Evolutionary conservation across 1,139 yeast genomes (phyloP).

Genomic region (Nakaseomyces kungkrabaensis): DNA sequence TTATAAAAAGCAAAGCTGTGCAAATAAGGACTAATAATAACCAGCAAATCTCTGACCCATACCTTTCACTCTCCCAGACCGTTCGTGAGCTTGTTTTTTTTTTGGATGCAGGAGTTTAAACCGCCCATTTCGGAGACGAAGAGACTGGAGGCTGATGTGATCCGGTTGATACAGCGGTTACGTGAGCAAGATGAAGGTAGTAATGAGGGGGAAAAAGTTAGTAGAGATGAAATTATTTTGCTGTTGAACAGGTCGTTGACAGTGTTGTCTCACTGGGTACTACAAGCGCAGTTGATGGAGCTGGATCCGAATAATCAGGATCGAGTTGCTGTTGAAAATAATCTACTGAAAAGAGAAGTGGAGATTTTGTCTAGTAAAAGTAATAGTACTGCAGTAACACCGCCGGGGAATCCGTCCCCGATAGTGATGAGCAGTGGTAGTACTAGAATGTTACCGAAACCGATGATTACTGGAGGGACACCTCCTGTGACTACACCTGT

Average conservation of each 20-base stretch:
- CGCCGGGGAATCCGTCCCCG: not conserved
- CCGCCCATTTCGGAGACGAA: constrained; percentile 12
- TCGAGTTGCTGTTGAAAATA: constrained; percentile 19
- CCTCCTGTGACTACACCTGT: not conserved
- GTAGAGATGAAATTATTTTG: constrained; percentile 11
- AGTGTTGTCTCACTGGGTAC: constrained; percentile 26
- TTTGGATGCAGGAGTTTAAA: not conserved
- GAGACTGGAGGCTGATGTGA: constrained; percentile 17
- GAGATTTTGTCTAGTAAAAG: constrained; percentile 9
- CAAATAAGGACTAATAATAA: too few species aligned
- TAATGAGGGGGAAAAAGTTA: constrained; percentile 4
- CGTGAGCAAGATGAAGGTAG: constrained; percentile 7
- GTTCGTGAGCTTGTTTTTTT: not conserved
- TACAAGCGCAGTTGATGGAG: constrained; percentile 25
- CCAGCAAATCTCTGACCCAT: too few species aligned
- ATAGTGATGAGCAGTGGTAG: not conserved
- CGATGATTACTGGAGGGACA: not conserved
- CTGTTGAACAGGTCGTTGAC: constrained; percentile 22
- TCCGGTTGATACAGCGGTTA: constrained; percentile 13
- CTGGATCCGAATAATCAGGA: constrained; percentile 17
- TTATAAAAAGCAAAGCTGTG: too few species aligned
- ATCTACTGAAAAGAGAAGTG: constrained; percentile 18
- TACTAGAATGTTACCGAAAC: not conserved
- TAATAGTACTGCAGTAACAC: not conserved
- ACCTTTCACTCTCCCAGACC: too few species aligned